Conservation (phyloP, 2,329 filamentous ascomycete species). For the Aspergillus thermomutatus region DNA sequence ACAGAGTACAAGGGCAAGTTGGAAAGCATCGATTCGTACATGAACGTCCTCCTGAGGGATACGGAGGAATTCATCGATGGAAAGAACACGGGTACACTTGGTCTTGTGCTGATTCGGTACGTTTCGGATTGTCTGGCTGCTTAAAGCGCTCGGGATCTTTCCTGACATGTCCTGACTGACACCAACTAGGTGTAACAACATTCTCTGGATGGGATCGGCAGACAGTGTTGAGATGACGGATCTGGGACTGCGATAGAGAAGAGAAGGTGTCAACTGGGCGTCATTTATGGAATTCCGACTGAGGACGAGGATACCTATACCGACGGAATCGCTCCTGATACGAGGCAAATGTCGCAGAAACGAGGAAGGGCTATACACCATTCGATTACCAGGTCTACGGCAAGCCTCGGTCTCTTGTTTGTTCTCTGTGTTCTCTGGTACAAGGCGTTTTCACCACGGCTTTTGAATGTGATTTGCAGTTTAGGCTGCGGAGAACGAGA, state of each 20-base stretch:
- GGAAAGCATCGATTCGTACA: slow-evolving; percentile 94
- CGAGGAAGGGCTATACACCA: neutral
- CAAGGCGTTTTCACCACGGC: slow-evolving; percentile 18
- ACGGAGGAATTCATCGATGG: slow-evolving; percentile 91
- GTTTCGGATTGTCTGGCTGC: slow-evolving; percentile 15
- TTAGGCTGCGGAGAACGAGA: neutral
- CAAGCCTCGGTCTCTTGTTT: slow-evolving; percentile 11
- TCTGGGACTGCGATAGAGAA: slow-evolving; percentile 30
- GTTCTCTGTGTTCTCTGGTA: slow-evolving; percentile 11
- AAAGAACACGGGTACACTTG: slow-evolving; percentile 78
- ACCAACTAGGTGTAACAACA: slow-evolving; percentile 77
- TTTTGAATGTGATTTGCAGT: slow-evolving; percentile 11
- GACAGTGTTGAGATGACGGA: slow-evolving; percentile 50
- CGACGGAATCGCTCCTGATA: slow-evolving; percentile 6
- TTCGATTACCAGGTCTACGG: neutral
- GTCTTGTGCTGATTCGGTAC: slow-evolving; percentile 88
- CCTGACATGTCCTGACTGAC: neutral
- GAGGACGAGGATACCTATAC: slow-evolving; percentile 14
- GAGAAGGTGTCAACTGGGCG: slow-evolving; percentile 20
- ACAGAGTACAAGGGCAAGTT: slow-evolving; percentile 95
- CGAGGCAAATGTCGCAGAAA: slow-evolving; percentile 5
- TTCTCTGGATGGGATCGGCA: slow-evolving; percentile 77
- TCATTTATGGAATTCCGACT: slow-evolving; percentile 7
- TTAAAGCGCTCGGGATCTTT: no score
- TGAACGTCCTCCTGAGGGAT: slow-evolving; percentile 92